Evolutionary conservation across 768 basidiomycete genomes (phyloP).

Genomic region (Russula sp.): DNA sequence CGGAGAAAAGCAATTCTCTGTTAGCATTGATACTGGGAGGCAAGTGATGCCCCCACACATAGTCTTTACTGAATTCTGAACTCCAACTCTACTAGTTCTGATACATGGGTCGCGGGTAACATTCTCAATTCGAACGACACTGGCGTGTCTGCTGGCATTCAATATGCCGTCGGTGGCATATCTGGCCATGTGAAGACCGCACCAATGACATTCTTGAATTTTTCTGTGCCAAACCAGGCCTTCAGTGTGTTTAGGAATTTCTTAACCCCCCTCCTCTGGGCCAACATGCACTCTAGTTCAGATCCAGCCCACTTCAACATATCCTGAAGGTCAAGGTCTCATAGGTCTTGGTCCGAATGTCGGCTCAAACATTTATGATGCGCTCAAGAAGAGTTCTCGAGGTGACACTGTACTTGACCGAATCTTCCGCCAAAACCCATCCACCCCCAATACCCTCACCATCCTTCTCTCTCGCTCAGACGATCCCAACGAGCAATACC

Average conservation of each 20-base stretch:
- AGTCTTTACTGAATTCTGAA: background rate
- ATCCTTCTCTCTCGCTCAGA: conserved; percentile 55
- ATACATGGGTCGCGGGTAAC: conserved; percentile 49
- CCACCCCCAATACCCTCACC: conserved; percentile 54
- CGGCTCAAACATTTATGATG: conserved; percentile 41
- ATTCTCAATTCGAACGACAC: conserved; percentile 36
- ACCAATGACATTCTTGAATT: conserved; percentile 38
- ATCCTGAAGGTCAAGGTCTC: conserved; percentile 33
- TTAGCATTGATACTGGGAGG: conserved; percentile 43
- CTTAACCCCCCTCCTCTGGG: background rate
- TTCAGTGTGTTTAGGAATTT: conserved; percentile 33
- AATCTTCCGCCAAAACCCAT: conserved; percentile 52
- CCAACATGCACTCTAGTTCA: conserved; percentile 32
- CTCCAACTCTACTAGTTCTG: conserved; percentile 39
- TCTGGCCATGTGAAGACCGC: conserved; percentile 41
- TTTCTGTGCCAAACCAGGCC: conserved; percentile 39
- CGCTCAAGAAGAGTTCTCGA: conserved; percentile 28
- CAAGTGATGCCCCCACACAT: conserved; percentile 15
- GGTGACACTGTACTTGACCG: conserved; percentile 55
- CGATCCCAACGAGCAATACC: conserved; percentile 44
- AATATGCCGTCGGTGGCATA: conserved; percentile 49
- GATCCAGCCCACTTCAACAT: conserved; percentile 28
- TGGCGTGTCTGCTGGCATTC: conserved; percentile 34
- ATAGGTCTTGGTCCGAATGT: conserved; percentile 57
- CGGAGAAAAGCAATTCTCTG: conserved; percentile 29